Conservation (phyloP, 352 stramenopile species). For the Blastocystis sp. region DNA sequence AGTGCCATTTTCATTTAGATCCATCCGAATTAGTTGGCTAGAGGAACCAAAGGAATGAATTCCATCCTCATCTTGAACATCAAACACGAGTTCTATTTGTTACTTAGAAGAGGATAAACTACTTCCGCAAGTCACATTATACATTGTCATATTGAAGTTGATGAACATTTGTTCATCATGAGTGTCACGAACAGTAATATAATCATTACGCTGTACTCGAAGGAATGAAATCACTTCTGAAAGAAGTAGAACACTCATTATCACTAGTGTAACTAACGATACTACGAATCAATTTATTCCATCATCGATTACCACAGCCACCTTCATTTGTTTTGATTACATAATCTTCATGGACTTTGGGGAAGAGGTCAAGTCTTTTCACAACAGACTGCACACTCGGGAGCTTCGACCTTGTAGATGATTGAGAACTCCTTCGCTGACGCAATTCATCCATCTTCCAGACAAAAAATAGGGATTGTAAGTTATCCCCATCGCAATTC, state of each 20-base stretch:
- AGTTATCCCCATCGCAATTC: not conserved
- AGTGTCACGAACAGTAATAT: conserved; percentile 24
- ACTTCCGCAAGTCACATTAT: conserved; percentile 50
- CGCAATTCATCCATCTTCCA: conserved; percentile 18
- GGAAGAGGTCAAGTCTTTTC: conserved; percentile 21
- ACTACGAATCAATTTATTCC: not conserved
- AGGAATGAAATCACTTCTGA: not conserved
- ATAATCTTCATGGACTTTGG: conserved; percentile 56
- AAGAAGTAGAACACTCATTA: conserved; percentile 18
- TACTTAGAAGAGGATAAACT: not conserved
- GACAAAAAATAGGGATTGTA: not conserved
- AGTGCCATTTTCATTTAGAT: not conserved
- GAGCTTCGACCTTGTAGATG: not conserved
- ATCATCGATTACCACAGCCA: not conserved
- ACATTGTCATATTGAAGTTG: conserved; percentile 53
- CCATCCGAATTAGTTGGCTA: conserved; percentile 1
- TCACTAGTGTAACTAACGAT: not conserved
- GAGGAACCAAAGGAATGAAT: conserved; percentile 57
- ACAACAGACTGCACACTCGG: not conserved
- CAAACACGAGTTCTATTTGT: conserved; percentile 27
- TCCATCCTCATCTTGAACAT: conserved; percentile 51
- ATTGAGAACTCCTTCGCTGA: not conserved
- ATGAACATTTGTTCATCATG: conserved; percentile 32
- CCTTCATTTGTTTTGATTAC: conserved; percentile 37
- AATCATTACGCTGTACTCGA: not conserved